phyloP scores from a whole-genome alignment of 2,329 filamentous ascomycete species.

The Sporothrix brasiliensis region DNA sequence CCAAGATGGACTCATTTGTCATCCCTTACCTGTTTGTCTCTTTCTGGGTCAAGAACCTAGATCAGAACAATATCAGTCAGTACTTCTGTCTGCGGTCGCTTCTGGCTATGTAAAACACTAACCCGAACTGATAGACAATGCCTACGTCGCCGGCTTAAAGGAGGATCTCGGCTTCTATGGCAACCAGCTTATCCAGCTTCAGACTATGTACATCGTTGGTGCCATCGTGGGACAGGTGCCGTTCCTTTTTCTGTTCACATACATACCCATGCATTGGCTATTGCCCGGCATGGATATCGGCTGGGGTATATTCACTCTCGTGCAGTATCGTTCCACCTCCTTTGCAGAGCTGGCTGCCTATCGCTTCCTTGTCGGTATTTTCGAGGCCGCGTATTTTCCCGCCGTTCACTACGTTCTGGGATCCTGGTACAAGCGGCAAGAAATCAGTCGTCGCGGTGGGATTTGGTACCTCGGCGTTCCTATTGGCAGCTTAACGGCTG shows the following conservation, averaged over 20 bases:
- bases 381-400: constrained; percentile 42
- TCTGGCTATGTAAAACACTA: constrained; percentile 6
- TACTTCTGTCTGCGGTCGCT: constrained; percentile 29
- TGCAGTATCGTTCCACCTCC: constrained; percentile 35
- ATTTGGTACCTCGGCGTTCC: constrained; percentile 64
- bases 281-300: constrained; percentile 39
- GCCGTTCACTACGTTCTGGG: constrained; percentile 42
- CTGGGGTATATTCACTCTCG: constrained; percentile 37
- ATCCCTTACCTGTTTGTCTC: constrained; percentile 21
- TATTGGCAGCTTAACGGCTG: constrained; percentile 42
- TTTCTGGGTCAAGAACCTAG: constrained; percentile 39
- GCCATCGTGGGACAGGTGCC: constrained; percentile 21
- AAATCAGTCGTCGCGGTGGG: constrained; percentile 63
- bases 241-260: constrained; percentile 27
- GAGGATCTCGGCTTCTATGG: constrained; percentile 39
- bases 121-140: constrained; percentile 34
- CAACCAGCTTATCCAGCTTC: constrained; percentile 36
- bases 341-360: constrained; percentile 41
- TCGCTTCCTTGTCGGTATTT: constrained; percentile 43
- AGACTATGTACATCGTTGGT: constrained; percentile 37
- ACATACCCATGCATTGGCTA: constrained; percentile 39
- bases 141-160: constrained; percentile 41
- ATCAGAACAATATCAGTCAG: constrained; percentile 39
- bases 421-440: constrained; percentile 62
- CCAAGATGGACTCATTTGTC: constrained; percentile 20